These are phyloP conservation scores for Ganoderma resinaceum DNA, from an alignment of 1,284 basidiomycete genomes.

Conservation along the genomic window DNA sequence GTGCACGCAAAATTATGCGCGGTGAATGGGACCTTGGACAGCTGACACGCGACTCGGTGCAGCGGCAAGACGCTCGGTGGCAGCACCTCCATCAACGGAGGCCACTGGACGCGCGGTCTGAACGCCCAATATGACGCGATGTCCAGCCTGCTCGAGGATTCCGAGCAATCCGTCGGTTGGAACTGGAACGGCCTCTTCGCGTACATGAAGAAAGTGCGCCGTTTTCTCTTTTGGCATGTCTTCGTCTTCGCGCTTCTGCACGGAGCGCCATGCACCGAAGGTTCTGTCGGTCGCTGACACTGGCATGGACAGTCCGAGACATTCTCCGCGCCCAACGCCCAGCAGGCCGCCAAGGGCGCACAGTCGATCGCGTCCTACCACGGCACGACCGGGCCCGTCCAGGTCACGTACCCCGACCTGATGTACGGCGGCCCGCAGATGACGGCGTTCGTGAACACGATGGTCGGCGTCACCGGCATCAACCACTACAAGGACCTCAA, in stretches of 20 bases:
- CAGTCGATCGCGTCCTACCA: slow-evolving; percentile 55
- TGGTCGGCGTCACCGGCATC: slow-evolving; percentile 56
- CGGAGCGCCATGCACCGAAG: neutral
- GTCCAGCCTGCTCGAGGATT: slow-evolving; percentile 54
- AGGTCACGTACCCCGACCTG: slow-evolving; percentile 53
- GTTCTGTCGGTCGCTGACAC: neutral
- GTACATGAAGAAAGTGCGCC: slow-evolving; percentile 53
- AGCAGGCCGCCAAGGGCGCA: slow-evolving; percentile 56
- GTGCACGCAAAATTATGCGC: neutral
- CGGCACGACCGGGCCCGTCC: slow-evolving; percentile 60
- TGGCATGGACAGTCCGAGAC: slow-evolving; percentile 51
- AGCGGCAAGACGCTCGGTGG: slow-evolving; percentile 61
- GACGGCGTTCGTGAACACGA: slow-evolving; percentile 54
- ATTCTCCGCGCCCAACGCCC: slow-evolving; percentile 60
- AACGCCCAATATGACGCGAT: slow-evolving; percentile 66
- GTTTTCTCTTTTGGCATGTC: no score
- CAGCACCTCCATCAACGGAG: slow-evolving; percentile 66
- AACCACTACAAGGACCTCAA: slow-evolving; percentile 55
- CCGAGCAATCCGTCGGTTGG: slow-evolving; percentile 59
- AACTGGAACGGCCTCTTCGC: slow-evolving; percentile 59
- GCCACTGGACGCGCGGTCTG: slow-evolving; percentile 61
- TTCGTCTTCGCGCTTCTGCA: no score
- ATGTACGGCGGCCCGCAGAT: slow-evolving; percentile 69
- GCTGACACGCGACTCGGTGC: neutral
- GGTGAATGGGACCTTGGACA: neutral